Evolutionary conservation across 805 yeast genomes (phyloP), one percentile per base, ranked within the genome.

Genomic region (Teunomyces panamensis): DNA sequence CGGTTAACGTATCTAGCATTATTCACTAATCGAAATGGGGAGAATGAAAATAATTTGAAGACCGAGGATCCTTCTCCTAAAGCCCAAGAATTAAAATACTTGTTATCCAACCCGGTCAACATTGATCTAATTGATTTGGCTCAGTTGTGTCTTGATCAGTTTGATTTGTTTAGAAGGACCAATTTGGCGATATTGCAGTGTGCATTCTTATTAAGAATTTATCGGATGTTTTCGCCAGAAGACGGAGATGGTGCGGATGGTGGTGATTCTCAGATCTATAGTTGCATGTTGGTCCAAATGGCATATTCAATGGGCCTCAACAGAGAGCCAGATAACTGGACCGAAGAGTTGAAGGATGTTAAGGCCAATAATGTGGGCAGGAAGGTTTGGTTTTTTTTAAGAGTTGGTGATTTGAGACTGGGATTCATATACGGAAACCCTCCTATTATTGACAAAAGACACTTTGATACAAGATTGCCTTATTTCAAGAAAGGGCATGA

Each of bases 161-260:
- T 71, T 46, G 64, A 68, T 43, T 53, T 65, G 17, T 62, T 74
- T 67, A 59, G 73, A 24, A 74, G 69, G 49, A 72, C 79, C 32
- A 76, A 81, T 14, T 54, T 83, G 26, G 71, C 77, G 0, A 71
- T 81, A 11, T 75, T 85, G 29, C 89, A 84, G 57, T 80, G 81
- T 56, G 83, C 81, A 1, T 62, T 81, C 13, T 80, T 69, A 59
- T 72, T 83, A 59, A 81, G 81, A 50, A 61, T 75, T 37, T 84
- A 83, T 64, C 75, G 73, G 52, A 74, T 69, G 49, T 71, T 74
- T 51, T 78, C 85, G 9, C 85, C 87, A 1, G 85, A 83, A 51
- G 83, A 78, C 51, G 85, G 84, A 34, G 84, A 80, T 56, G 73
- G 77, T 1, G 67, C 70, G 3, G 86, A 80, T 56, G 84, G 80